Conservation (phyloP, 2,329 filamentous ascomycete genomes). For the Davidsoniella australis region DNA sequence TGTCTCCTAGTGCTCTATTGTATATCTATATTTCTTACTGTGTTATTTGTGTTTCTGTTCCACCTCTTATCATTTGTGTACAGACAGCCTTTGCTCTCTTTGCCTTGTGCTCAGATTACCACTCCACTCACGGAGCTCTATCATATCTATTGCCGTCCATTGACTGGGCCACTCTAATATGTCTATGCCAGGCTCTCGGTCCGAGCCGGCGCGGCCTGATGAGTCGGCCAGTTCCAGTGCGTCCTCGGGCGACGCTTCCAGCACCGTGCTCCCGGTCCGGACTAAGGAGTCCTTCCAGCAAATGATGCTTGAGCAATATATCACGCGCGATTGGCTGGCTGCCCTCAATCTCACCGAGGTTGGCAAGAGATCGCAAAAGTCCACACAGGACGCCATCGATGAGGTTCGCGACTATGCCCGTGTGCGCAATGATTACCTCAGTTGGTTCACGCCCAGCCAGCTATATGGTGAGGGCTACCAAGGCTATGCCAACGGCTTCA, state of each 20-base stretch:
- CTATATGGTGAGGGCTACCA: constrained; percentile 63
- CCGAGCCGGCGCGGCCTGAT: not conserved
- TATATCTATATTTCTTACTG: too few species aligned
- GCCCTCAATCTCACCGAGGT: constrained; percentile 33
- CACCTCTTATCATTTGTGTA: too few species aligned
- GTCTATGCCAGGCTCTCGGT: constrained; percentile 2
- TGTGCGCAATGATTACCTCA: constrained; percentile 37
- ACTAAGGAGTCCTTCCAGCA: constrained; percentile 39
- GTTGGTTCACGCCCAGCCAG: constrained; percentile 36
- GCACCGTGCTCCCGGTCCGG: constrained; percentile 25
- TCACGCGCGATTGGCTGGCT: constrained; percentile 36
- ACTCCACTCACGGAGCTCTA: constrained; percentile 11
- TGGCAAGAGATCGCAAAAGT: constrained; percentile 35
- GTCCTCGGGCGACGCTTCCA: constrained; percentile 17
- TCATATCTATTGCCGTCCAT: not conserved
- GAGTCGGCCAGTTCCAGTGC: constrained; percentile 15
- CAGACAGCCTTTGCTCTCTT: too few species aligned
- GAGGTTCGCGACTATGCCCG: constrained; percentile 55
- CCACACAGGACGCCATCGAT: constrained; percentile 45
- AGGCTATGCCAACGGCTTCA: constrained; percentile 76
- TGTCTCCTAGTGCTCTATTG: constrained; percentile 2
- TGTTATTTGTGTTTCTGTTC: too few species aligned
- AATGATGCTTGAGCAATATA: constrained; percentile 36
- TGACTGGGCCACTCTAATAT: constrained; percentile 13
- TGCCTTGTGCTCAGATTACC: too few species aligned